A percentile compares a stretch with the other conserved stretches of the same genome.
phyloP scores from a whole-genome alignment of 2,329 filamentous ascomycete genomes.

The Xylariomycetidae sp. region DNA sequence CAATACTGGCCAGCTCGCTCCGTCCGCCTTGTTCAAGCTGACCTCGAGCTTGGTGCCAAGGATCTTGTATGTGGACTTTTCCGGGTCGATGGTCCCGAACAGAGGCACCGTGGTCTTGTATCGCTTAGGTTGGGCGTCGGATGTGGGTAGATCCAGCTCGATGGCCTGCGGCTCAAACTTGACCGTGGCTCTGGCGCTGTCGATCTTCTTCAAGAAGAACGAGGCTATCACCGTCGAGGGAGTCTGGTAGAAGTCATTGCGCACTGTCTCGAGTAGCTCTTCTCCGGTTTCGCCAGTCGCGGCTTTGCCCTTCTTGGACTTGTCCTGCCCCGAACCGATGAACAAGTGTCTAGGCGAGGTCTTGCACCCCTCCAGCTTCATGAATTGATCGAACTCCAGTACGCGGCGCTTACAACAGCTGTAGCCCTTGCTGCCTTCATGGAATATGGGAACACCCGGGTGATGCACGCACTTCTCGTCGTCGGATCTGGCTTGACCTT shows the following conservation, averaged over 20 bases:
- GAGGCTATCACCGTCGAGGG: conserved; percentile 78
- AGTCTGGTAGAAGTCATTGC: conserved; percentile 95
- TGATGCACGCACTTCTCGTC: conserved; percentile 82
- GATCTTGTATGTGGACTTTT: conserved; percentile 72
- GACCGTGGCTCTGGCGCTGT: conserved; percentile 72
- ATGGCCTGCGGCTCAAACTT: conserved; percentile 61
- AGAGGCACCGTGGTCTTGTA: conserved; percentile 71
- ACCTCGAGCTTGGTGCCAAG: conserved; percentile 88
- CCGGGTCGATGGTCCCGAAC: conserved; percentile 71
- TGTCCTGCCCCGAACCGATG: conserved; percentile 66
- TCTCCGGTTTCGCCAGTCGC: conserved; percentile 46
- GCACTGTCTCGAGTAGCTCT: conserved; percentile 72
- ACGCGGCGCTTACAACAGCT: conserved; percentile 94
- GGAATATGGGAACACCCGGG: conserved; percentile 87
- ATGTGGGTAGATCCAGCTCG: conserved; percentile 78
- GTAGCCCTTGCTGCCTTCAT: conserved; percentile 97
- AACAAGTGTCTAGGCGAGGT: conserved; percentile 81
- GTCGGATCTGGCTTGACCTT: conserved; percentile 51
- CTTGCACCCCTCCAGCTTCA: conserved; percentile 89
- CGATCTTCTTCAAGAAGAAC: conserved; percentile 95
- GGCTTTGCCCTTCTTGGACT: conserved; percentile 34
- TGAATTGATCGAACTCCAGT: conserved; percentile 95
- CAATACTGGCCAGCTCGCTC: conserved; percentile 78
- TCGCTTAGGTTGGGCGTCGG: conserved; percentile 71
- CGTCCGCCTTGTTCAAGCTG: conserved; percentile 66